These are phyloP conservation scores for Ophiobolus disseminans DNA, from an alignment of 2,329 filamentous ascomycete species.

Conservation along the genomic window DNA sequence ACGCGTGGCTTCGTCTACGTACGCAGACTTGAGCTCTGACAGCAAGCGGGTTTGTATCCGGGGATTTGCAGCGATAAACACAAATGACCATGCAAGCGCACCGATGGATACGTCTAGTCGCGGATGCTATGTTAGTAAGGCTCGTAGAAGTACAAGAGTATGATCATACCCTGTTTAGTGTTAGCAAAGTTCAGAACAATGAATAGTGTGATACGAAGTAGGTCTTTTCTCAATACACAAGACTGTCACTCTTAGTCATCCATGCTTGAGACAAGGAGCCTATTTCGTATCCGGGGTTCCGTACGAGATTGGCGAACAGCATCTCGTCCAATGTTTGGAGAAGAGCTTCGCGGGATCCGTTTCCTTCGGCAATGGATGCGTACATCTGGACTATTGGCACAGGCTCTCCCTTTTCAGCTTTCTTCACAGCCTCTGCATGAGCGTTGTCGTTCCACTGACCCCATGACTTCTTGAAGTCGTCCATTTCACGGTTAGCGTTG, in stretches of 20 bases:
- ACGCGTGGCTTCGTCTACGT: background rate
- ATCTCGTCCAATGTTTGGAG: conserved; percentile 57
- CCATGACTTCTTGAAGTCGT: conserved; percentile 24
- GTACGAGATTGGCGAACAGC: conserved; percentile 57
- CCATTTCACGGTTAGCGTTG: conserved; percentile 25
- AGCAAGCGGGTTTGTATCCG: conserved; percentile 41
- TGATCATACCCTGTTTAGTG: too few relatives aligned
- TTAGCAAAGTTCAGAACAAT: too few relatives aligned
- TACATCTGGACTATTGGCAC: conserved; percentile 22
- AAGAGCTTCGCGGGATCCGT: conserved; percentile 28
- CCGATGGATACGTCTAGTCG: conserved; percentile 57
- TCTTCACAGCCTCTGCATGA: conserved; percentile 7
- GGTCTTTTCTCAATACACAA: too few relatives aligned
- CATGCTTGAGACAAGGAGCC: too few relatives aligned
- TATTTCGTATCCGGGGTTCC: too few relatives aligned
- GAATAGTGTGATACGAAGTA: too few relatives aligned
- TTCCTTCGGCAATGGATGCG: conserved; percentile 6
- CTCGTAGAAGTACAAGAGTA: too few relatives aligned
- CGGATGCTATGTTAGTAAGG: too few relatives aligned
- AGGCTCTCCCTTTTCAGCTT: background rate
- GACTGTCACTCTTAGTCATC: too few relatives aligned
- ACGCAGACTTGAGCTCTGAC: conserved; percentile 23
- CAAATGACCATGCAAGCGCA: conserved; percentile 53
- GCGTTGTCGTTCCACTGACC: conserved; percentile 43
- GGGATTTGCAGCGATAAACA: conserved; percentile 51